These are phyloP conservation scores for Sugiyamaella neomexicana DNA, from an alignment of 1,139 yeast genomes.

Conservation along the genomic window DNA sequence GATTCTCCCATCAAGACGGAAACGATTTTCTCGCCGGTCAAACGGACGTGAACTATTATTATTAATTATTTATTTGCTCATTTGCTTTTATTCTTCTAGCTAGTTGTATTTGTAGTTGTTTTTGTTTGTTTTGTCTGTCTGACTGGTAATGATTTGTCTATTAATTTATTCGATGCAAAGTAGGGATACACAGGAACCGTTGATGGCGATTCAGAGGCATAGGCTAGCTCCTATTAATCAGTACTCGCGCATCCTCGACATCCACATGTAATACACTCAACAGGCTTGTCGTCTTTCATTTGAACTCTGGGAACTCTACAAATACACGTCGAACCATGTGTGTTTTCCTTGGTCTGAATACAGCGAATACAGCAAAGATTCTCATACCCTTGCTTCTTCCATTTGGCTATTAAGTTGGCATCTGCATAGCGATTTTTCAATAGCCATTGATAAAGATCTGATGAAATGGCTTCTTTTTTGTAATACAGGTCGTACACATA, in stretches of 20 bases:
- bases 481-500: slow-evolving; percentile 75
- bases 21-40: slow-evolving; percentile 13
- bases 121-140: slow-evolving; percentile 3
- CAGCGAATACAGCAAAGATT: slow-evolving; percentile 81
- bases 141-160: slow-evolving; percentile 1
- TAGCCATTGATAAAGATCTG: slow-evolving; percentile 76
- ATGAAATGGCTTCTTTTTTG: slow-evolving; percentile 64
- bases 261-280: slow-evolving; percentile 83
- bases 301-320: slow-evolving; percentile 78
- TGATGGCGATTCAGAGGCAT: no score
- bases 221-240: slow-evolving; percentile 48
- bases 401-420: slow-evolving; percentile 74
- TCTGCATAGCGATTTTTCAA: slow-evolving; percentile 68
- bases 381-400: slow-evolving; percentile 92
- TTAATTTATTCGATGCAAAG: background rate
- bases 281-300: slow-evolving; percentile 38
- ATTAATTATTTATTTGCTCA: background rate
- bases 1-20: slow-evolving; percentile 38
- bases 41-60: background rate
- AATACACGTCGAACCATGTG: slow-evolving; percentile 70
- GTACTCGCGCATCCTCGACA: slow-evolving; percentile 85
- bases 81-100: background rate
- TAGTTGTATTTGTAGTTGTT: slow-evolving; percentile 14
- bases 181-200: no score
- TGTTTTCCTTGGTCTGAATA: slow-evolving; percentile 63